Evolutionary conservation across 2,329 filamentous ascomycete genomes (phyloP).

Genomic region (Dichotomopilus funicola): DNA sequence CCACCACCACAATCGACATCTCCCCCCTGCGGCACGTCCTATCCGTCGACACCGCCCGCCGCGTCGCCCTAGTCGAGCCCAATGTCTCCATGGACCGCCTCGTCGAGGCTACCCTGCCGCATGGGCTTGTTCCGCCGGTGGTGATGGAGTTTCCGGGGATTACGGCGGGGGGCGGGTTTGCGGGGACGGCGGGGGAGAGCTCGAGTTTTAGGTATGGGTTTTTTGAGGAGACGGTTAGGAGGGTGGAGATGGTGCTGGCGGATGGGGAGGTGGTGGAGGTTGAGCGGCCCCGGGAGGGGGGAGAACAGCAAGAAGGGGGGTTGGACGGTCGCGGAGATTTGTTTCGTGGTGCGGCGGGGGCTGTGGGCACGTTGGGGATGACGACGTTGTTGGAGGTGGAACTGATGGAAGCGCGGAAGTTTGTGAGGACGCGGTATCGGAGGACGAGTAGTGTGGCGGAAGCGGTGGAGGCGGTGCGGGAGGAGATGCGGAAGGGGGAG

Average conservation of each 20-base stretch:
- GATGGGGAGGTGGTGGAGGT: conserved; percentile 57
- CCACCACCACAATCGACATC: conserved; percentile 52
- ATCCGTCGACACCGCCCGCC: conserved; percentile 47
- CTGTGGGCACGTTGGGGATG: conserved; percentile 61
- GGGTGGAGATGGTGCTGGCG: conserved; percentile 63
- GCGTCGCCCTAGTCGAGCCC: conserved; percentile 63
- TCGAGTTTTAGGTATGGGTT: conserved; percentile 64
- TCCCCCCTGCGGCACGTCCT: conserved; percentile 57
- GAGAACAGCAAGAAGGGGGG: conserved; percentile 16
- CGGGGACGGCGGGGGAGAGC: conserved; percentile 65
- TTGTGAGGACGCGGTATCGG: conserved; percentile 57
- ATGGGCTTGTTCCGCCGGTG: conserved; percentile 62
- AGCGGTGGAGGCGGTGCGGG: conserved; percentile 42
- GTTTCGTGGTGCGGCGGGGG: conserved; percentile 59
- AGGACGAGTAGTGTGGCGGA: conserved; percentile 43
- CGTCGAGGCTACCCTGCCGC: conserved; percentile 56
- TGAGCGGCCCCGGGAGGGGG: background rate
- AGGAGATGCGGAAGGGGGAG: conserved; percentile 36
- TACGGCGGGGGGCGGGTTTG: conserved; percentile 65
- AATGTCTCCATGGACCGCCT: conserved; percentile 70
- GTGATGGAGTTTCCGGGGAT: conserved; percentile 75
- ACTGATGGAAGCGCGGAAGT: conserved; percentile 53
- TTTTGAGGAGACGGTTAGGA: conserved; percentile 59
- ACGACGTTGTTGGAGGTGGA: conserved; percentile 61
- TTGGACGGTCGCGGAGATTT: conserved; percentile 39